These are phyloP conservation scores for Brachypodium distachyon DNA, from an alignment of 202 grass and related monocot species.

Conservation along the genomic window DNA sequence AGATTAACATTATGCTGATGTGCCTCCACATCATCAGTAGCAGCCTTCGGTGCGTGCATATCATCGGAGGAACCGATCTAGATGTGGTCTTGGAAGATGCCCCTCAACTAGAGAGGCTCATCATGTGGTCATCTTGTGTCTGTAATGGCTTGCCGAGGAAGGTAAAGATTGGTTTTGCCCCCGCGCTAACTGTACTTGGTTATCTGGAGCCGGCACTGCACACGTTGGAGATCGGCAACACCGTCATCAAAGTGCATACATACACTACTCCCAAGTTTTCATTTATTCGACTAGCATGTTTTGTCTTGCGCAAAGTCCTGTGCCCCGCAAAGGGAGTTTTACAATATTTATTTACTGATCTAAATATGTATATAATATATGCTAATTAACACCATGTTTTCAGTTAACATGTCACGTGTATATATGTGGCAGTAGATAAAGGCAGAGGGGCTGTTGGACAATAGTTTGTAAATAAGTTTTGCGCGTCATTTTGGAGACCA, in stretches of 20 bases:
- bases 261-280: neutral
- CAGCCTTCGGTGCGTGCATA: neutral
- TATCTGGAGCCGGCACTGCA: slow-evolving; percentile 11
- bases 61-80: neutral
- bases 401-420: too few relatives aligned
- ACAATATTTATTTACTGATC: too few relatives aligned
- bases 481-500: too few relatives aligned
- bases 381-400: too few relatives aligned
- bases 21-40: neutral
- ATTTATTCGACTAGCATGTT: too few relatives aligned
- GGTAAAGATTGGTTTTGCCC: slow-evolving; percentile 16
- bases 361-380: too few relatives aligned
- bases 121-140: neutral
- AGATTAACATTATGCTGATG: neutral
- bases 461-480: too few relatives aligned
- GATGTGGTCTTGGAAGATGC: neutral
- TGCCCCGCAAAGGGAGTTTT: too few relatives aligned
- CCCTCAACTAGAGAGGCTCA: neutral
- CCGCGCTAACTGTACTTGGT: slow-evolving; percentile 22
- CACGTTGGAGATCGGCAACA: slow-evolving; percentile 13
- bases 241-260: neutral
- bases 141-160: neutral
- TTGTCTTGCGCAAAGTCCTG: too few relatives aligned
- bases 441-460: too few relatives aligned
- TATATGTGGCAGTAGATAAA: too few relatives aligned